A percentile compares a stretch with the other conserved stretches of the same genome.
Evolutionary conservation across 495 filamentous ascomycete genomes (phyloP).

Genomic region (Delitschia confertaspora): DNA sequence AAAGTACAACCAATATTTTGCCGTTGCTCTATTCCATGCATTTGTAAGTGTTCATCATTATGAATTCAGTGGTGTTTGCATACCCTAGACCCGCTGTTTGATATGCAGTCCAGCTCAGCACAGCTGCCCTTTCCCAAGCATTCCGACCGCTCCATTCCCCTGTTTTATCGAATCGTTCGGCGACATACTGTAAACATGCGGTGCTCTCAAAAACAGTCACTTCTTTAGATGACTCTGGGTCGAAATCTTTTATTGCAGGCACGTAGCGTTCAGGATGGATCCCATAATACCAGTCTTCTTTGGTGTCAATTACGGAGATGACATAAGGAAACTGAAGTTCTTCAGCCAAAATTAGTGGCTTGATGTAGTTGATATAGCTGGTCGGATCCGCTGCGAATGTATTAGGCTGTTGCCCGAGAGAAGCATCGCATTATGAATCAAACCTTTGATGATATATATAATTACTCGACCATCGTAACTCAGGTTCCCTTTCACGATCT

Average conservation of each 20-base stretch:
- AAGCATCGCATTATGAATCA: neutral
- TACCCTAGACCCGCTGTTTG: slow-evolving; percentile 14
- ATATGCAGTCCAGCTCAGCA: slow-evolving; percentile 13
- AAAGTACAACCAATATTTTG: slow-evolving; percentile 21
- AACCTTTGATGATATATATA: slow-evolving; percentile 29
- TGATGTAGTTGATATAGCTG: slow-evolving; percentile 31
- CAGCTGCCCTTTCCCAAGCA: slow-evolving; percentile 16
- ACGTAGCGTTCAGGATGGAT: slow-evolving; percentile 27
- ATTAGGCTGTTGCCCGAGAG: neutral
- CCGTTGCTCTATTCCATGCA: slow-evolving; percentile 4
- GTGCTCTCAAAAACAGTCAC: slow-evolving; percentile 30
- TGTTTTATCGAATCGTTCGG: slow-evolving; percentile 22
- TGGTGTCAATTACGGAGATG: slow-evolving; percentile 28
- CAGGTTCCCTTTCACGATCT: slow-evolving; percentile 17
- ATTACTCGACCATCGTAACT: slow-evolving; percentile 26
- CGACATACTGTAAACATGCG: slow-evolving; percentile 30
- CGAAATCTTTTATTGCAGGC: slow-evolving; percentile 22
- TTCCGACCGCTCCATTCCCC: slow-evolving; percentile 20
- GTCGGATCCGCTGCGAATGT: slow-evolving; percentile 25
- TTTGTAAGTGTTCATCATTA: too few relatives aligned
- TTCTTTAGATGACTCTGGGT: slow-evolving; percentile 17
- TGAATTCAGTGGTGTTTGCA: too few relatives aligned
- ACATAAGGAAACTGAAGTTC: slow-evolving; percentile 26
- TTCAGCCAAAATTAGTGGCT: slow-evolving; percentile 26
- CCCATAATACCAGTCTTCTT: slow-evolving; percentile 22